Conservation (phyloP, 306 rosid genomes). For the Trichosanthes cucumerina region DNA sequence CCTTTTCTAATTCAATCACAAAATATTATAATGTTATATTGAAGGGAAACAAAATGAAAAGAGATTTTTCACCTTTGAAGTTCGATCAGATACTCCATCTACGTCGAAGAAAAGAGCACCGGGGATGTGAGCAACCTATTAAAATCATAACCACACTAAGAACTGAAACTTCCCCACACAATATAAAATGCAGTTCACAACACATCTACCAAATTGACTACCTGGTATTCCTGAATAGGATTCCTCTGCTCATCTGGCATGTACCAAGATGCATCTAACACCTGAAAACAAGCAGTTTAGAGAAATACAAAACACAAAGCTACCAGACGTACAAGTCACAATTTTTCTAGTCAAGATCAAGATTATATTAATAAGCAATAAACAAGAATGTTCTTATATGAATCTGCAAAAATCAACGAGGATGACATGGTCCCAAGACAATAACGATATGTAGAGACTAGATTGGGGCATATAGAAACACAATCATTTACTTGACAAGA, state of each 20-base stretch:
- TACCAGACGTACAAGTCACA: not conserved
- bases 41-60: conserved; percentile 1
- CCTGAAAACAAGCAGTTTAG: conserved; percentile 30
- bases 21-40: not conserved
- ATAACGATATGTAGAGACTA: not conserved
- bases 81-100: conserved; percentile 80
- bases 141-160: not conserved
- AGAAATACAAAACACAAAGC: not conserved
- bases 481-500: not conserved
- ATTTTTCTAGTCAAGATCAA: not conserved
- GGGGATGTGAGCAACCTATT: conserved; percentile 95
- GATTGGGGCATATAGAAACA: not conserved
- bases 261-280: conserved; percentile 98
- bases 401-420: not conserved
- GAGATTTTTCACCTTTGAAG: conserved; percentile 48
- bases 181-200: not conserved
- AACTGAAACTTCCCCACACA: not conserved
- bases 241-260: conserved; percentile 97
- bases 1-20: not conserved
- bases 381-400: not conserved
- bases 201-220: conserved; percentile 3
- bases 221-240: conserved; percentile 98
- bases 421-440: not conserved
- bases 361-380: not conserved
- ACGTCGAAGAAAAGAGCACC: conserved; percentile 97